A percentile compares a stretch with the other conserved stretches of the same genome.
phyloP scores from a whole-genome alignment of 2,329 filamentous ascomycete species.

The Cladophialophora bantiana region DNA sequence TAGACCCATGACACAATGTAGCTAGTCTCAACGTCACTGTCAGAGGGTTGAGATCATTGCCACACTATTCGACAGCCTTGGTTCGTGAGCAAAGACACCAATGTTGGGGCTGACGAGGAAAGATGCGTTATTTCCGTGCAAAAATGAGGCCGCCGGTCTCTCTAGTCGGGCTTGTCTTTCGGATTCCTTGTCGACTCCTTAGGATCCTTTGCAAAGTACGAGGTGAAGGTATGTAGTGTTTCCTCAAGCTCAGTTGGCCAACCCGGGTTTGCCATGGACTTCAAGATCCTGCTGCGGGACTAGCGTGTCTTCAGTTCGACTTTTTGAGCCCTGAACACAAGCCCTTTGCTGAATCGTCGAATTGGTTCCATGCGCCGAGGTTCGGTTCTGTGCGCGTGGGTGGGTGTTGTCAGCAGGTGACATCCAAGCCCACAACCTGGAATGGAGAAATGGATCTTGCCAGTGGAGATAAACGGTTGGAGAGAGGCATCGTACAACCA shows the following conservation, averaged over 20 bases:
- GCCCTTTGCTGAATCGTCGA: neutral
- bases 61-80: neutral
- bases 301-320: neutral
- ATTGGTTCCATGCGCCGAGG: conserved; percentile 1
- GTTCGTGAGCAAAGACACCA: neutral
- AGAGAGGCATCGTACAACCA: neutral
- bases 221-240: neutral
- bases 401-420: neutral
- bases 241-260: neutral
- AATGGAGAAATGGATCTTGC: neutral
- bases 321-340: neutral
- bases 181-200: neutral
- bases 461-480: neutral
- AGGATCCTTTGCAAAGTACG: neutral
- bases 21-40: neutral
- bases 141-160: neutral
- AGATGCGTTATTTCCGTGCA: neutral
- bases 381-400: neutral
- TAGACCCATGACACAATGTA: neutral
- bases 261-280: neutral
- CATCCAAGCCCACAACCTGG: neutral
- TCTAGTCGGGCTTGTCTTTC: neutral
- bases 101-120: too few relatives aligned
- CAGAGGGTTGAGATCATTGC: neutral
- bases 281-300: neutral